A percentile compares a stretch with the other conserved stretches of the same genome.
phyloP scores from a whole-genome alignment of 345 rosid species.

The Ricinus communis region DNA sequence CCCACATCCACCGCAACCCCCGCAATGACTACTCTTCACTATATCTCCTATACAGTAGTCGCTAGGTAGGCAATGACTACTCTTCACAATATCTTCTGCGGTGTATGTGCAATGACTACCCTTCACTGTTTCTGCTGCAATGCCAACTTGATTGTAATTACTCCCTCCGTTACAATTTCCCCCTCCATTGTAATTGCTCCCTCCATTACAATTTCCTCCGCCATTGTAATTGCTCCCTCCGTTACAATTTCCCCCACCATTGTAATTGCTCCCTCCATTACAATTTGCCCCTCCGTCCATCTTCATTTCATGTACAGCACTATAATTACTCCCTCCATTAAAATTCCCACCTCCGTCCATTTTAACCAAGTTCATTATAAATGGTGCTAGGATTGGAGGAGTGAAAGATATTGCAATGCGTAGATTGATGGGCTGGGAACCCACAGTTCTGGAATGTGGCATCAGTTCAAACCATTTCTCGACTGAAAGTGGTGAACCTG shows the following conservation, averaged over 20 bases:
- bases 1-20: slow-evolving; percentile 12
- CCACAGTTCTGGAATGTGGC: slow-evolving; percentile 8
- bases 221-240: too few species aligned
- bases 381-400: slow-evolving; percentile 28
- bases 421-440: slow-evolving; percentile 17
- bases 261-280: too few species aligned
- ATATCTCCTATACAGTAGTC: neutral
- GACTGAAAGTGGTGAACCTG: slow-evolving; percentile 19
- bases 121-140: too few species aligned
- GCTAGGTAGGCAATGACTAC: too few species aligned
- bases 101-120: too few species aligned
- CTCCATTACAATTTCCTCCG: too few species aligned
- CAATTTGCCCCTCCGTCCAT: neutral
- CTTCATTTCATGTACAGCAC: neutral
- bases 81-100: too few species aligned
- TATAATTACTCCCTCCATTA: neutral
- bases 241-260: too few species aligned
- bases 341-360: neutral
- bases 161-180: too few species aligned
- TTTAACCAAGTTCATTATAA: slow-evolving; percentile 18
- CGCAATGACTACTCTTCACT: neutral
- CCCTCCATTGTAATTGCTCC: too few species aligned
- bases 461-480: slow-evolving; percentile 36
- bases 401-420: slow-evolving; percentile 33
- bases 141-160: too few species aligned